phyloP scores from a whole-genome alignment of 1,284 basidiomycete species.

The Clitocybe nebularis region DNA sequence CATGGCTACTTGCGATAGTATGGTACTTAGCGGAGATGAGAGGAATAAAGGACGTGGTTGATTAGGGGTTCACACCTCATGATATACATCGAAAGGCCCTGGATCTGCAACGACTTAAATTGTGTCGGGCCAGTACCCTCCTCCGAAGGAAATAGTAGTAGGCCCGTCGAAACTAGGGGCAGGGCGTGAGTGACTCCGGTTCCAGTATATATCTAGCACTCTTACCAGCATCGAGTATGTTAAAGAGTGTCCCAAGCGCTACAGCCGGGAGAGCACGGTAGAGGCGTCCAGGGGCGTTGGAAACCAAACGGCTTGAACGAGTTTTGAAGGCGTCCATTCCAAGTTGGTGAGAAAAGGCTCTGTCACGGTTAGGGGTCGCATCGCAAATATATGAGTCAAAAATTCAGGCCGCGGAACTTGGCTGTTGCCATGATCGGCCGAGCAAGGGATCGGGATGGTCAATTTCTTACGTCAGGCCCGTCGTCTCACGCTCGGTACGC shows the following conservation, averaged over 20 bases:
- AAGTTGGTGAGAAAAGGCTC: neutral
- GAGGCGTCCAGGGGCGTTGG: slow-evolving; percentile 1
- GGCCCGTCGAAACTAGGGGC: neutral
- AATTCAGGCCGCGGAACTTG: too few species aligned
- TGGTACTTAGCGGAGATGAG: slow-evolving; percentile 9
- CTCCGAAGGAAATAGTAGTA: slow-evolving; percentile 1
- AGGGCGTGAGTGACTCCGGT: neutral
- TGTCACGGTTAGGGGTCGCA: neutral
- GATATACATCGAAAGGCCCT: slow-evolving; percentile 7
- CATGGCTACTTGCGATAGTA: slow-evolving; percentile 18
- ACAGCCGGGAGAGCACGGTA: neutral
- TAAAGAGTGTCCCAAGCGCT: neutral
- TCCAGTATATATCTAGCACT: neutral
- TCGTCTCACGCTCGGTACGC: too few species aligned
- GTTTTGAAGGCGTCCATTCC: neutral
- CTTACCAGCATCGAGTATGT: slow-evolving; percentile 2
- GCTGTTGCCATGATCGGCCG: too few species aligned
- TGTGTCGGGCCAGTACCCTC: neutral
- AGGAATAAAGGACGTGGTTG: neutral
- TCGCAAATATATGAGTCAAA: neutral
- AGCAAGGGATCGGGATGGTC: too few species aligned
- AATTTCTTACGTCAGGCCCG: too few species aligned
- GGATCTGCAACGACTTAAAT: slow-evolving; percentile 1
- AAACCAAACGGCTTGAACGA: neutral
- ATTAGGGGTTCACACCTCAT: slow-evolving; percentile 14